These are phyloP conservation scores for Ophiostoma pallidulum DNA, from an alignment of 2,329 filamentous ascomycete species.

Conservation along the genomic window DNA sequence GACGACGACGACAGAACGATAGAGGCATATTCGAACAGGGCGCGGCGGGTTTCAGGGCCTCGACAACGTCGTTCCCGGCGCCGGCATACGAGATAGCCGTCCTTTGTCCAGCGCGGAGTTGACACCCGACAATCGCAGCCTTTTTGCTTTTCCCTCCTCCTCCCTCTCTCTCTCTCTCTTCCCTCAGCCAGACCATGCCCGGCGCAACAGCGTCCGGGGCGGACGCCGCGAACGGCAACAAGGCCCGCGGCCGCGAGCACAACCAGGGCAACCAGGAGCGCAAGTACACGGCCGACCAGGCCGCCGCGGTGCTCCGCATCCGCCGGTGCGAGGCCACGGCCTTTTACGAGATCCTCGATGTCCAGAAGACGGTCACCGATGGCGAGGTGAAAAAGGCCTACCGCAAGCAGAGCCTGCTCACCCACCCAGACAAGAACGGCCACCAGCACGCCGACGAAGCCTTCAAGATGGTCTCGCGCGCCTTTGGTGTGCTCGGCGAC, in stretches of 20 bases:
- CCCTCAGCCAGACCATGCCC: constrained; percentile 27
- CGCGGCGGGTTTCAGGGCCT: no score
- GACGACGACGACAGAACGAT: no score
- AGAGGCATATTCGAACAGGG: no score
- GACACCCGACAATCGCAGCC: no score
- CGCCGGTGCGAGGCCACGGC: constrained; percentile 73
- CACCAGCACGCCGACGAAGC: constrained; percentile 93
- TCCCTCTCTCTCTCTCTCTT: background rate
- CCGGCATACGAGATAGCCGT: no score
- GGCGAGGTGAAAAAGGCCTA: constrained; percentile 96
- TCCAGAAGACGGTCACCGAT: constrained; percentile 59
- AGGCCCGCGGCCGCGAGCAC: constrained; percentile 49
- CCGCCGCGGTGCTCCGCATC: constrained; percentile 82
- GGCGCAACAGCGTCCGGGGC: constrained; percentile 47
- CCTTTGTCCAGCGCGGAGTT: no score
- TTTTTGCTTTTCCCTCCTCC: background rate
- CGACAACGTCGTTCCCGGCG: no score
- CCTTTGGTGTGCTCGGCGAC: constrained; percentile 88
- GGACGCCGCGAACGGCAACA: constrained; percentile 33
- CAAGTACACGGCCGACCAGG: constrained; percentile 81
- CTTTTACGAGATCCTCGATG: constrained; percentile 88
- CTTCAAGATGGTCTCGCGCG: constrained; percentile 94
- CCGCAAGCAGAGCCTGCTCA: constrained; percentile 84
- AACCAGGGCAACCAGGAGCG: constrained; percentile 68
- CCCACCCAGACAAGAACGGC: constrained; percentile 98